Base-by-base conservation (phyloP, 139 green algal species). In the Coccomyxa sp. region DNA sequence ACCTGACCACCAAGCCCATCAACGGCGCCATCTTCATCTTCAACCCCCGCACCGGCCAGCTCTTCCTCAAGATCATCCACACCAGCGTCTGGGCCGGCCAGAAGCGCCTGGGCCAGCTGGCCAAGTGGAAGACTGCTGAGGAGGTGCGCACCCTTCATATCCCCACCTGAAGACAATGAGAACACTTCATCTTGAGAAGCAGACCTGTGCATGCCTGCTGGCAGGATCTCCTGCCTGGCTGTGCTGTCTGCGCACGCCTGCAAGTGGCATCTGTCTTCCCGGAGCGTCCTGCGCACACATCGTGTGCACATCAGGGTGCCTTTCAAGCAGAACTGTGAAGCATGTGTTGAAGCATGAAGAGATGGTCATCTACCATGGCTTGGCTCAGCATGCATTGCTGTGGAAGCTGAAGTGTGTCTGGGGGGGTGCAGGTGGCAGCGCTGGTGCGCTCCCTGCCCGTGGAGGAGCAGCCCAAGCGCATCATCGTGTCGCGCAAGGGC, bases 61-160 rank as follows among this genome's bases (percentile, higher is more conserved):
- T 99, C 16, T 98, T 98, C 88, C 86, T 98, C 14, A 98, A 99
- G 91, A 97, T 98, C 91, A 98, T 99, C 83, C 96, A 99, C 92
- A 98, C 95, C 64, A 92, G 80, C 40, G 96, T 99, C 83, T 99
- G 96, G 96, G 96, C 96, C 22, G 96, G 96, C 6, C 96, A 99
- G 93, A 99, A 99, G 91, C 95, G 96, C 40, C 91, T 99, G 44
- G 91, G 86, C 33, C 96, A 99, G 92, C 92, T 99, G 68, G 93
- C 96, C 75, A 99, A 99, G 88, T 99, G 96, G 96, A 99, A 99
- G 91, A 99, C 96, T 31, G 96, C 96, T 5, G 96, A 99, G 86
- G 96, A 99, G 90, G 92, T 96, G 82, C 37, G 68, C 22, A n/a
- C n/a, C n/a, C n/a, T n/a, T n/a, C n/a, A n/a, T n/a, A n/a, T n/a